Conservation (phyloP, 2,329 filamentous ascomycete genomes). For the Colletotrichum sansevieriae region DNA sequence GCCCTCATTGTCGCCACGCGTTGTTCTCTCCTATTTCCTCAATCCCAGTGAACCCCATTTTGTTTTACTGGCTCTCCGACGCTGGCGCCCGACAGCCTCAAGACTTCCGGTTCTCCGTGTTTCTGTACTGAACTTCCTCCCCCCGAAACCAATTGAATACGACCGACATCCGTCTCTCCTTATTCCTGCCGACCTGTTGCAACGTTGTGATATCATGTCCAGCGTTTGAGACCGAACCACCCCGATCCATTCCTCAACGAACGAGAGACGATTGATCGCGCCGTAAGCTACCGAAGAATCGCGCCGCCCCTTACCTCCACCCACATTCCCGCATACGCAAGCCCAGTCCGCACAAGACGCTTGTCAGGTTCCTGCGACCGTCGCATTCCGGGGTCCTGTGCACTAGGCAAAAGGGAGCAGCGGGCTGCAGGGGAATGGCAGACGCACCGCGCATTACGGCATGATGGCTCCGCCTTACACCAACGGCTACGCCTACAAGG, state of each 20-base stretch:
- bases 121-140: not conserved
- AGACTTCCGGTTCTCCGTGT: not conserved
- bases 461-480: constrained; percentile 55
- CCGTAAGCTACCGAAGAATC: constrained; percentile 19
- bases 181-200: not conserved
- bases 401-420: constrained; percentile 29
- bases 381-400: constrained; percentile 29
- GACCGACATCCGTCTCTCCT: constrained; percentile 1
- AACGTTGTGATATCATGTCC: constrained; percentile 5
- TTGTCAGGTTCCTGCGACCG: constrained; percentile 15
- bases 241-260: constrained; percentile 26
- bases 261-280: constrained; percentile 23
- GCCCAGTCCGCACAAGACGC: constrained; percentile 10
- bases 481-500: constrained; percentile 45
- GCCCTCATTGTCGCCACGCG: constrained; percentile 33
- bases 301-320: constrained; percentile 1
- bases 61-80: constrained; percentile 13
- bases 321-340: constrained; percentile 28
- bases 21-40: constrained; percentile 31
- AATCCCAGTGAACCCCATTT: not conserved
- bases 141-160: not conserved
- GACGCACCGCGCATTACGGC: constrained; percentile 34
- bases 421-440: constrained; percentile 46
- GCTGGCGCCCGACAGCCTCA: constrained; percentile 20
- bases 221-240: constrained; percentile 9